Evolutionary conservation across 768 basidiomycete species (phyloP), one percentile per base, ranked within the genome.

Genomic region (Russula emetica): DNA sequence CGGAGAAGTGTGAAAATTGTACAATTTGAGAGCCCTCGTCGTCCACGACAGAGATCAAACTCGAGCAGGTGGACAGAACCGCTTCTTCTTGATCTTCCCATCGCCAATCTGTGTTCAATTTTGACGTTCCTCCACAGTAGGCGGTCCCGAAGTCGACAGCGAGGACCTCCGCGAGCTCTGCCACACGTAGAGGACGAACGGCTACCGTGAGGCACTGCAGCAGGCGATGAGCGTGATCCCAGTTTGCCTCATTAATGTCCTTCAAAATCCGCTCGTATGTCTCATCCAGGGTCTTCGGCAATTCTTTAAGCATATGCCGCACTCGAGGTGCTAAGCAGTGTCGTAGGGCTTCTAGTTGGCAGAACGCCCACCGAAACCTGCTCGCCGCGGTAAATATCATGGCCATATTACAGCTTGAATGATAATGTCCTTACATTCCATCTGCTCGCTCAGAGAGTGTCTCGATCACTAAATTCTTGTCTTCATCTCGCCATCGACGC

Each of bases 1-100:
- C 55, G 3, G 55, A 56, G 26, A 56, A 56, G 11, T 56, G 55
- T 3, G 55, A 56, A 40, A 56, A 56, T n/a, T 56, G 55, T 0
- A 56, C 40, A 0, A 56, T 40, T 56, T 30, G 55, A 28, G 4
- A 5, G 2, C 16, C 9, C 0, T 34, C 3, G 20, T 42, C 40
- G 11, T 30, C 55, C 13, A 55, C 40, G 5, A 55, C 13, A 0
- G 55, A 26, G 7, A 55, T 55, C 16, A 55, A 42, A 11, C 55
- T 55, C 18, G 55, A 55, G 6, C 55, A 55, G 0, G 55, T 42
- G 0, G 55, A 42, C 16, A 55, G 40, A 11, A 55, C 40, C 0
- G 55, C 55, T 42, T 28, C 7, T 16, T 55, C 16, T 20, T 55
- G 40, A n/a, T 55, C 55, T 1, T 16, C 55, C 55, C 55, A 55